phyloP scores from a whole-genome alignment of 768 basidiomycete genomes.

The Phlegmacium glaucopus region DNA sequence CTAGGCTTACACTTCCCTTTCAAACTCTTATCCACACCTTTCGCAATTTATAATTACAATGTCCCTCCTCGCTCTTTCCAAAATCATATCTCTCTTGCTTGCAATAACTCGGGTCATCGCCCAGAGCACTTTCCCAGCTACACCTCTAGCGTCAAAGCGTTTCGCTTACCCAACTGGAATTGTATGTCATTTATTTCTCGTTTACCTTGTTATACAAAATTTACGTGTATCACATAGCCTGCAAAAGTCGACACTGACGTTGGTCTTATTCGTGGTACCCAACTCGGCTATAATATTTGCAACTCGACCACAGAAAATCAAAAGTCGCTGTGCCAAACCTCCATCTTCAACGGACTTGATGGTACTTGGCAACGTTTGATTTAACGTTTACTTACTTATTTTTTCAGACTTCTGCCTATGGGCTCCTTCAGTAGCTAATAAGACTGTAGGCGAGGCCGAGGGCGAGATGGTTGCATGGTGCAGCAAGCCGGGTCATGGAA shows the following conservation, averaged over 20 bases:
- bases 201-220: background rate
- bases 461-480: constrained; percentile 78
- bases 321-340: constrained; percentile 59
- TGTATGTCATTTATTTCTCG: constrained; percentile 20
- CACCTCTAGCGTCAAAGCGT: constrained; percentile 43
- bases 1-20: background rate
- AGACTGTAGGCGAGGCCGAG: constrained; percentile 65
- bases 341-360: constrained; percentile 42
- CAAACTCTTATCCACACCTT: background rate
- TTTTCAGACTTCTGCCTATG: constrained; percentile 67
- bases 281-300: constrained; percentile 64
- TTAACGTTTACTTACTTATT: too few species aligned
- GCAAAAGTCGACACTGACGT: constrained; percentile 35
- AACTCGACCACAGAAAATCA: constrained; percentile 67
- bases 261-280: constrained; percentile 35
- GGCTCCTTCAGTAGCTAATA: constrained; percentile 50
- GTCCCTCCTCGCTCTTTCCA: constrained; percentile 44
- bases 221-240: constrained; percentile 21
- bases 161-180: constrained; percentile 42
- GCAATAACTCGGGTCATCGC: constrained; percentile 25
- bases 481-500: constrained; percentile 64
- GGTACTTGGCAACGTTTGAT: constrained; percentile 32
- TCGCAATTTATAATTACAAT: constrained; percentile 20
- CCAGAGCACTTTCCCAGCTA: constrained; percentile 40
- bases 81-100: constrained; percentile 28